Base-by-base conservation (phyloP, 176 grass and related monocot species). In the Hsuehochloa calcarea region DNA sequence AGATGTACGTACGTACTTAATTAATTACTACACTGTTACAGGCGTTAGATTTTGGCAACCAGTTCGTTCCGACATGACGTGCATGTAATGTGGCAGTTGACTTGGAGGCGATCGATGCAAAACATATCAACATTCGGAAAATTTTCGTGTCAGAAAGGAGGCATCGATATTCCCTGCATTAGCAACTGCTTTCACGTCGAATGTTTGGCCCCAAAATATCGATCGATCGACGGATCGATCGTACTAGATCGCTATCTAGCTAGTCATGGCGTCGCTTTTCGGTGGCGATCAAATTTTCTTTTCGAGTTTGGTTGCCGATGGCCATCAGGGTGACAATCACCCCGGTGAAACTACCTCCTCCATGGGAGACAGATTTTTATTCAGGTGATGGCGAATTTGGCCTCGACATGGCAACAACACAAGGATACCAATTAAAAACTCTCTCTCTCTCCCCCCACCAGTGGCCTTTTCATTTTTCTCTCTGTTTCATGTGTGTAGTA, bases 131-230 rank as follows among this genome's bases (percentile, higher is more conserved):
- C 68, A 2, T 46, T 46, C 41, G 10, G 35, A 35, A 76, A 86
- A 67, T 5, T 59, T 52, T 27, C 13, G 59, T 44, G 27, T 65
- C 59, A 3, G 59, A 43, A 25, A 40, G 75, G 6, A 31, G 5
- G 59, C 69, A 13, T 12, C 26, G 38, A 72, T 61, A 6, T 13
- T 6, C 15, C 20, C 54, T 69, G 71, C 88, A 70, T 47, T 71
- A 45, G 69, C 54, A 22, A 22, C 51, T 15, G 62, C 77, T 77
- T 76, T 81, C 52, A 89, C 70, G 83, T 89, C 67, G 87, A 80
- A 67, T 26, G 52, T 27, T 2, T 39, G 35, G 43, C 63, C 64
- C 77, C 51, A 11, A 49, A 73, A 6, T 51, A 66, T 43, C 27
- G 5, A 49, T n/a, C 17, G 79, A 72, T 63, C 27, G 11, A 31